Evolutionary conservation across 306 rosid species (phyloP), one percentile per base, ranked within the genome.

Genomic region (Hippophae tibetana): DNA sequence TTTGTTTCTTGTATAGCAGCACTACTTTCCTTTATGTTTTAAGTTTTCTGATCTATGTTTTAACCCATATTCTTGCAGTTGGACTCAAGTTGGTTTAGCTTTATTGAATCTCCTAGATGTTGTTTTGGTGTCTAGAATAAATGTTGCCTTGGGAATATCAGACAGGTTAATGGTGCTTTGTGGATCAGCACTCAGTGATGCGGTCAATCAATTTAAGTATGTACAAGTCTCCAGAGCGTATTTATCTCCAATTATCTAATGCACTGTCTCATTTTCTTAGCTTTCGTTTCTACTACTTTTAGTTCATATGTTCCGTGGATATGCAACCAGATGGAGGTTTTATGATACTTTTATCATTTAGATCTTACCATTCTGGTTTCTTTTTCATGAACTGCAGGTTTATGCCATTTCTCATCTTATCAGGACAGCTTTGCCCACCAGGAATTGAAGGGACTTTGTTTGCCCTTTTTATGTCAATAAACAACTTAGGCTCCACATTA

Each of bases 391-490:
- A 58, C 44, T 78, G 84, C 87, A 88, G 96, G 86, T 81, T 88
- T 58, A 88, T 88, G 89, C 96, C 96, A 9, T 88, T 88, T 79
- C 63, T 88, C 70, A 88, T 82, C 66, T 74, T 88, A 74, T 88
- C 94, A 13, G 96, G 96, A 54, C 82, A 78, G 43, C 87, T 88
- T 58, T 88, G 96, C 66, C 94, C 96, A 53, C 96, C 96, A 7
- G 94, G 96, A 61, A 88, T 88, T 52, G 96, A 88, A 79, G 96
- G 96, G 56, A 88, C 96, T 14, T 71, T 88, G 56, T 88, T 88
- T 70, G 96, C 96, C 26, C 94, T 88, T 50, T 85, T 88, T 66
- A 88, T 88, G 96, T 88, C 96, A 6, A 85, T 88, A 61, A 88
- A 88, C 84, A 88, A 88, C 60, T 62, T 88, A 48, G 96, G 94